Percentiles rank a stretch among this genome's conserved stretches.
Evolutionary conservation across 345 rosid species (phyloP).

Genomic region (Salix suchowensis): DNA sequence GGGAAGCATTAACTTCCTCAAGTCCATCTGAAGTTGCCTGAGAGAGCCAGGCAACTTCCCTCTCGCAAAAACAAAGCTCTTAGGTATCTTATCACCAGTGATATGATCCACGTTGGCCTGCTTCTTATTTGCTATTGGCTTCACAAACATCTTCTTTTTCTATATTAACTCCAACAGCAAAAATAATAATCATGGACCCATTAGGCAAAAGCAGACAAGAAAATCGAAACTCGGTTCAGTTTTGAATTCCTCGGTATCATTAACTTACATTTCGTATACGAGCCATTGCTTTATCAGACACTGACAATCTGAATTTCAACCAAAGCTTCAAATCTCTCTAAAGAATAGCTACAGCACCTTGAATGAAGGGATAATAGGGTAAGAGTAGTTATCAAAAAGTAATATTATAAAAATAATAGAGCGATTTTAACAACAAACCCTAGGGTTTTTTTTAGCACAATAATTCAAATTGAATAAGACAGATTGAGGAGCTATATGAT

Average conservation of each 20-base stretch:
- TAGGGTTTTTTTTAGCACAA: neutral
- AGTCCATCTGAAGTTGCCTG: slow-evolving; percentile 76
- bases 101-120: slow-evolving; percentile 59
- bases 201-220: neutral
- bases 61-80: slow-evolving; percentile 83
- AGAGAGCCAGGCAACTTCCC: slow-evolving; percentile 80
- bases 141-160: slow-evolving; percentile 56
- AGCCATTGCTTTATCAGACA: slow-evolving; percentile 7
- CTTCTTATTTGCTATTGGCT: slow-evolving; percentile 55
- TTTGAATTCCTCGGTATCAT: neutral
- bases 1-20: slow-evolving; percentile 94
- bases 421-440: neutral
- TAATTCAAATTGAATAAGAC: neutral
- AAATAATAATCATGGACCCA: neutral
- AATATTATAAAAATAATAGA: neutral
- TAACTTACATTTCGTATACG: slow-evolving; percentile 16
- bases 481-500: neutral
- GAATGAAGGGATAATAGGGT: neutral
- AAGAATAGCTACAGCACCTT: neutral
- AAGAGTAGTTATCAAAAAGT: neutral
- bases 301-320: neutral
- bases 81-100: slow-evolving; percentile 83
- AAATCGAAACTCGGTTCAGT: neutral
- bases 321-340: neutral
- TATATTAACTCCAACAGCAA: slow-evolving; percentile 19